Evolutionary conservation across 108 stramenopile species (phyloP).

Genomic region (Stephanodiscus minutulus): DNA sequence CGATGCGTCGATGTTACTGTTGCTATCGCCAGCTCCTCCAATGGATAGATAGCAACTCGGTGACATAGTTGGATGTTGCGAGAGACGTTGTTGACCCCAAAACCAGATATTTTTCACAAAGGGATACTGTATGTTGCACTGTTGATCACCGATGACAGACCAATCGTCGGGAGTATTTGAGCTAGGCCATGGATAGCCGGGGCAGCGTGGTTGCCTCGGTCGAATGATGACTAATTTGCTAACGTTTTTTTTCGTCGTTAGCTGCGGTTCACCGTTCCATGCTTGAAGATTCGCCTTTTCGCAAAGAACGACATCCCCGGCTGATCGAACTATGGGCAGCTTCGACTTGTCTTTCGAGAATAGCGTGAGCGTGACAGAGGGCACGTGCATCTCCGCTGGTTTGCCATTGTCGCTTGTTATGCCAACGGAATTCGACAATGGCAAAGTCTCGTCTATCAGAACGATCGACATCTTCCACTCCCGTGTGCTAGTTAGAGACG

Average conservation of each 20-base stretch:
- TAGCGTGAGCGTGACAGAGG: conserved; percentile 54
- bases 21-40: conserved; percentile 33
- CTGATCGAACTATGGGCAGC: conserved; percentile 57
- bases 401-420: background rate
- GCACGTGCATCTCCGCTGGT: conserved; percentile 32
- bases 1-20: conserved; percentile 27
- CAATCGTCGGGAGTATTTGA: conserved; percentile 31
- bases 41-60: conserved; percentile 42
- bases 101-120: conserved; percentile 57
- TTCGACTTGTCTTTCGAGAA: conserved; percentile 56
- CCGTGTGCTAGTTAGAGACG: conserved; percentile 53
- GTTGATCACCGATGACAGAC: conserved; percentile 19
- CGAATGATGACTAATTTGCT: conserved; percentile 26
- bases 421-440: conserved; percentile 21
- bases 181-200: conserved; percentile 20
- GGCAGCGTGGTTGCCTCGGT: conserved; percentile 12
- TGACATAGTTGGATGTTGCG: conserved; percentile 57
- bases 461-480: conserved; percentile 71
- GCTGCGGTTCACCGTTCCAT: conserved; percentile 41
- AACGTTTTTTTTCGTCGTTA: conserved; percentile 20
- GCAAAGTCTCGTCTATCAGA: conserved; percentile 67
- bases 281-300: conserved; percentile 33
- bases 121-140: conserved; percentile 12
- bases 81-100: conserved; percentile 67
- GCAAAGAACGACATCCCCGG: conserved; percentile 65